Evolutionary conservation across 805 yeast genomes (phyloP).

Genomic region (Pichia pseudocactophila): DNA sequence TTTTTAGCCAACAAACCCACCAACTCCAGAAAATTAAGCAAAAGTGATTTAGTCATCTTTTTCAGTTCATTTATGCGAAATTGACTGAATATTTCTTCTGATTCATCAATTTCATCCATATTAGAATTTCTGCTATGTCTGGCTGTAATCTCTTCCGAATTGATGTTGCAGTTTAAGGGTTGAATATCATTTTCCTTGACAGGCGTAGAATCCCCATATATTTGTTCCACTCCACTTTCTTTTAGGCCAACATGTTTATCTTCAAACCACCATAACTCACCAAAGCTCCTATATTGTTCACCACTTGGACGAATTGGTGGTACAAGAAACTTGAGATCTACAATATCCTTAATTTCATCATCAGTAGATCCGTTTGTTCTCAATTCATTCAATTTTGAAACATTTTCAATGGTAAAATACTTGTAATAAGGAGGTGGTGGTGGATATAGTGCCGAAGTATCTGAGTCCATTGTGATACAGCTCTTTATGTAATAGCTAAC

Average conservation of each 20-base stretch:
- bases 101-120: slow-evolving; percentile 4
- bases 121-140: background rate
- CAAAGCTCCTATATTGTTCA: slow-evolving; percentile 74
- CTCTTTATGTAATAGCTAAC: too few species aligned
- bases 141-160: slow-evolving; percentile 5
- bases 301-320: slow-evolving; percentile 62
- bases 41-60: slow-evolving; percentile 65
- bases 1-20: slow-evolving; percentile 67
- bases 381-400: slow-evolving; percentile 32
- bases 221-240: slow-evolving; percentile 69
- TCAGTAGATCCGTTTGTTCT: slow-evolving; percentile 17
- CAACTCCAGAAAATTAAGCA: slow-evolving; percentile 74
- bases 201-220: slow-evolving; percentile 35
- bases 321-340: slow-evolving; percentile 44
- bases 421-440: slow-evolving; percentile 85
- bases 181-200: slow-evolving; percentile 1
- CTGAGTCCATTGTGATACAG: slow-evolving; percentile 4
- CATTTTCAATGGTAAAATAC: slow-evolving; percentile 63
- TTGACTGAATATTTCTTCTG: slow-evolving; percentile 31
- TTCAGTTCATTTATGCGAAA: slow-evolving; percentile 67
- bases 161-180: too few species aligned
- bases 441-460: slow-evolving; percentile 66
- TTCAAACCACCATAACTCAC: slow-evolving; percentile 76
- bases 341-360: slow-evolving; percentile 18
- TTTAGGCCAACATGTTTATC: slow-evolving; percentile 71